A percentile compares a stretch with the other conserved stretches of the same genome.
Conservation (phyloP, 2,329 filamentous ascomycete genomes). For the Stromatinia cepivora region DNA sequence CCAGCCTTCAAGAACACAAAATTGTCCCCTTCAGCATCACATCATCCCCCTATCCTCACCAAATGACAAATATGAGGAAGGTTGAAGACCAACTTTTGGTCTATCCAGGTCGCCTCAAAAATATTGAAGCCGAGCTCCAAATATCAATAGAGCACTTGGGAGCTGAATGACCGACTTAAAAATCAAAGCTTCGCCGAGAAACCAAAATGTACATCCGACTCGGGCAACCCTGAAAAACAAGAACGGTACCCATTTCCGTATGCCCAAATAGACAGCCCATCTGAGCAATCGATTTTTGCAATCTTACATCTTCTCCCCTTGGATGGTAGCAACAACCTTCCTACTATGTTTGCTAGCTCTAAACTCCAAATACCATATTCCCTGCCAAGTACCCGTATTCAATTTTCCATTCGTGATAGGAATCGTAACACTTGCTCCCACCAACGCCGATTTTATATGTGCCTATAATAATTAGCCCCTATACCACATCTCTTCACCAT, state of each 20-base stretch:
- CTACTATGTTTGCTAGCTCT: constrained; percentile 72
- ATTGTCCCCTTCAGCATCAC: background rate
- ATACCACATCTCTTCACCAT: background rate
- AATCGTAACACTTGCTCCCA: constrained; percentile 86
- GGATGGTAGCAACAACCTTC: constrained; percentile 87
- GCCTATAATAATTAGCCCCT: constrained; percentile 51
- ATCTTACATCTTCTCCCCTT: constrained; percentile 69
- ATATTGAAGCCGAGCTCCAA: background rate
- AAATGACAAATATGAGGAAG: background rate
- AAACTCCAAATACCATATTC: constrained; percentile 96
- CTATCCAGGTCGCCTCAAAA: background rate
- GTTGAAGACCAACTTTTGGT: background rate
- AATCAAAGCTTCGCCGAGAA: background rate
- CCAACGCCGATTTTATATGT: constrained; percentile 87
- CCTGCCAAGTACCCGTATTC: constrained; percentile 72
- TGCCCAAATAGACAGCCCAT: background rate
- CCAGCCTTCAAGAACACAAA: background rate
- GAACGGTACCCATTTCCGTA: background rate
- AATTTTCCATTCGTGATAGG: constrained; percentile 86
- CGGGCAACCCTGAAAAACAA: background rate
- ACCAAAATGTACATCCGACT: background rate
- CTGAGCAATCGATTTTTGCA: background rate
- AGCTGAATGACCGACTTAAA: background rate
- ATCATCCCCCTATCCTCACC: background rate
- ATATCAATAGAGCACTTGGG: background rate